Evolutionary conservation across 208 protist genomes (phyloP).

Genomic region (Balamuthia mandrillaris): DNA sequence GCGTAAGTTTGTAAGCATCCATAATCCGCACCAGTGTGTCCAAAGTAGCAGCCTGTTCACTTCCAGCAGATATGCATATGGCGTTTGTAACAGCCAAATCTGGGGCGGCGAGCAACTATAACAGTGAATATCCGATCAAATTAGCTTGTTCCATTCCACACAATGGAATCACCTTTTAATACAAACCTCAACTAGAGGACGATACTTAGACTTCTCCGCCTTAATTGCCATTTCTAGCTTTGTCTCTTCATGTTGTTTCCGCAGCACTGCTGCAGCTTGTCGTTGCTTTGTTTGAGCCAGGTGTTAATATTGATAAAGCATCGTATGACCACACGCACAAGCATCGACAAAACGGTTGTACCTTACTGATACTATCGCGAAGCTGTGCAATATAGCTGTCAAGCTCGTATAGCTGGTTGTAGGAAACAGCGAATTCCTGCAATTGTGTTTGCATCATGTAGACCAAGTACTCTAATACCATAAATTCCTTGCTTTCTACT

Average conservation of each 20-base stretch:
- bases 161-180: neutral
- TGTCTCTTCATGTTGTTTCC: neutral
- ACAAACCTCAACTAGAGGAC: neutral
- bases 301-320: neutral
- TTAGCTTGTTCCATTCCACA: neutral
- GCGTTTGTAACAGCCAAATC: conserved; percentile 10
- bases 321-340: neutral
- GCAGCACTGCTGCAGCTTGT: neutral
- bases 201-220: conserved; percentile 8
- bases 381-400: neutral
- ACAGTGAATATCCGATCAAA: neutral
- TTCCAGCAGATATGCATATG: neutral
- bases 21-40: conserved; percentile 42
- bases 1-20: conserved; percentile 49
- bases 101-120: neutral
- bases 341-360: neutral
- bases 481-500: neutral
- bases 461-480: neutral
- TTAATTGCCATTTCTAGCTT: neutral
- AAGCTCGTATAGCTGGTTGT: conserved; percentile 4
- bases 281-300: neutral
- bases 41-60: neutral
- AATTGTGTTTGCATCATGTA: neutral
- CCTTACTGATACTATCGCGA: neutral
- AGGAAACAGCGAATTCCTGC: neutral